These are phyloP conservation scores for Hyparrhenia diplandra DNA, from an alignment of 176 grass and related monocot genomes.

Conservation along the genomic window DNA sequence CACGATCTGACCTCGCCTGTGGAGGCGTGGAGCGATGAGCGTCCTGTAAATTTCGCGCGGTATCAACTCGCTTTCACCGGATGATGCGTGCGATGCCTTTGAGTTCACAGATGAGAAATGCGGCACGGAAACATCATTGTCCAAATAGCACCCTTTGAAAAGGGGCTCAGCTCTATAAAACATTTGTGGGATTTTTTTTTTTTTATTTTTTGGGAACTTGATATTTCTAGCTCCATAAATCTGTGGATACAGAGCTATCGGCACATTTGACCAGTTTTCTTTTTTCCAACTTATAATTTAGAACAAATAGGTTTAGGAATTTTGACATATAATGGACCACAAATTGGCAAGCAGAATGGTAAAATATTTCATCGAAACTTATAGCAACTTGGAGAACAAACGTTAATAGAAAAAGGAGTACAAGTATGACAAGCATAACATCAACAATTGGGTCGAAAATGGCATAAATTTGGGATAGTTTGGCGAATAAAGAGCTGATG, in stretches of 20 bases:
- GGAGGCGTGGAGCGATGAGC: background rate
- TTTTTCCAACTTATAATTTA: too few relatives aligned
- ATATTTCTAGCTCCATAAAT: too few relatives aligned
- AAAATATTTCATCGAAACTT: background rate
- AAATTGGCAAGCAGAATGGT: background rate
- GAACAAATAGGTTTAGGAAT: too few relatives aligned
- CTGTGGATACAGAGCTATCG: too few relatives aligned
- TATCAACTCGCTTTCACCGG: background rate
- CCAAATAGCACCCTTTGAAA: background rate
- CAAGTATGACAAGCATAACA: background rate
- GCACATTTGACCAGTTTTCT: too few relatives aligned
- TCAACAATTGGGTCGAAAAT: background rate
- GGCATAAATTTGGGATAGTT: background rate
- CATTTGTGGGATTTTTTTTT: too few relatives aligned
- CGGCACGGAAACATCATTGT: background rate
- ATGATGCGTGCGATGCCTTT: background rate
- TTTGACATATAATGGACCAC: background rate
- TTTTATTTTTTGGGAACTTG: background rate
- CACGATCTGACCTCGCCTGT: background rate
- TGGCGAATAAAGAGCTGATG: background rate
- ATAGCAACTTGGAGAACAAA: background rate
- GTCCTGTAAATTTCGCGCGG: background rate
- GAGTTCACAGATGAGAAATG: background rate
- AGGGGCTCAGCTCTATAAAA: too few relatives aligned
- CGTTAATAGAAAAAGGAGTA: background rate